Conservation (phyloP, 1,139 yeast genomes). For the Suhomyces terraborum region DNA sequence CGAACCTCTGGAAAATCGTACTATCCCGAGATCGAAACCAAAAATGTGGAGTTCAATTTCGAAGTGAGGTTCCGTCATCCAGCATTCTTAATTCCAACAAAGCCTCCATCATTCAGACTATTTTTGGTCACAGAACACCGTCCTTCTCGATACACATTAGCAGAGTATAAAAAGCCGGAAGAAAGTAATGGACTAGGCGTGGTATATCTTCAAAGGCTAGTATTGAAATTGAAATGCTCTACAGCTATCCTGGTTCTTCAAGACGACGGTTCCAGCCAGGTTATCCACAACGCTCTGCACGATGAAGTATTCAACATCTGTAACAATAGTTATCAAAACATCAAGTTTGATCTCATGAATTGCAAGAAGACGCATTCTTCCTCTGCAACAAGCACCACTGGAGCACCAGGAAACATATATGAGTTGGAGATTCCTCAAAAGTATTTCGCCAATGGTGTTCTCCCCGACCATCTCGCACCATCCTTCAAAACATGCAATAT, state of each 20-base stretch:
- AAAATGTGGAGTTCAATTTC: conserved; percentile 46
- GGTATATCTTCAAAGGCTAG: conserved; percentile 42
- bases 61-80: conserved; percentile 52
- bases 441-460: conserved; percentile 39
- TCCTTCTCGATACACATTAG: conserved; percentile 40
- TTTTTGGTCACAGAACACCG: conserved; percentile 36
- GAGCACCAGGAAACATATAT: conserved; percentile 26
- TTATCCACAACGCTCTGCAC: conserved; percentile 34
- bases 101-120: conserved; percentile 43
- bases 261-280: conserved; percentile 26
- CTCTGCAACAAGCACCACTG: conserved; percentile 24
- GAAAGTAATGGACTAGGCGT: conserved; percentile 53
- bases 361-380: conserved; percentile 32
- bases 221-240: conserved; percentile 35
- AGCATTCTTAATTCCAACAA: conserved; percentile 45
- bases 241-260: conserved; percentile 43
- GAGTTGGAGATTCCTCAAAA: conserved; percentile 51
- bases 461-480: conserved; percentile 57
- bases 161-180: conserved; percentile 39
- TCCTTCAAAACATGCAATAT: conserved; percentile 62
- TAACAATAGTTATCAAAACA: conserved; percentile 36
- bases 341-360: conserved; percentile 44
- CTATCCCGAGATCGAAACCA: conserved; percentile 32
- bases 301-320: conserved; percentile 33
- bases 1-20: conserved; percentile 12